phyloP scores from a whole-genome alignment of 2,329 filamentous ascomycete genomes.

The Fusarium beomiforme region DNA sequence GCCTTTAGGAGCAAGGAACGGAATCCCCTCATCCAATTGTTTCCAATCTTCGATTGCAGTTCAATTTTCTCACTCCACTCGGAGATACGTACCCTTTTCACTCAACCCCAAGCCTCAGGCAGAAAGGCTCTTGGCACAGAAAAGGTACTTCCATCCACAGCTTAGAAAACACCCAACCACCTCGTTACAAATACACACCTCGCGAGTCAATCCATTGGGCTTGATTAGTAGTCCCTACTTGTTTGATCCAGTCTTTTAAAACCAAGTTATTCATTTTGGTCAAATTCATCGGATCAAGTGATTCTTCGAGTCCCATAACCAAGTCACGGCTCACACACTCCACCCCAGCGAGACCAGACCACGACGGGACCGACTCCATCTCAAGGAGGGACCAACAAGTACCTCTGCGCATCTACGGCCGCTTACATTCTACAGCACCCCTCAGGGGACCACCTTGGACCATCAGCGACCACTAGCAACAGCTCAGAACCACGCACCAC shows the following conservation, averaged over 20 bases:
- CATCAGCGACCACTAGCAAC: conserved; percentile 32
- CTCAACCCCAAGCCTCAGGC: conserved; percentile 23
- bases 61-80: conserved; percentile 16
- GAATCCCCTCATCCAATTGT: conserved; percentile 16
- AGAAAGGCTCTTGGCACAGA: conserved; percentile 19
- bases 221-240: conserved; percentile 18
- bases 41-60: background rate
- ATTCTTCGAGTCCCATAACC: conserved; percentile 32
- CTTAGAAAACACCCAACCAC: conserved; percentile 35
- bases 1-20: conserved; percentile 24
- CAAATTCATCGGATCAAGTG: conserved; percentile 32
- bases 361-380: conserved; percentile 28
- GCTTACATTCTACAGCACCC: conserved; percentile 31
- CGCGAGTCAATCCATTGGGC: conserved; percentile 35
- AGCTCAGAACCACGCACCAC: conserved; percentile 37
- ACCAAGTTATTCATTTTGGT: conserved; percentile 10
- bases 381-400: conserved; percentile 27
- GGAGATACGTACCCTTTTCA: conserved; percentile 9
- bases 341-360: conserved; percentile 23
- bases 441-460: conserved; percentile 39
- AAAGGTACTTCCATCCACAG: conserved; percentile 14
- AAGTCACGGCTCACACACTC: conserved; percentile 31
- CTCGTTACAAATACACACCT: conserved; percentile 32
- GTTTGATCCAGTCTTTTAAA: conserved; percentile 17
- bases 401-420: conserved; percentile 18